Conservation (phyloP, 169 alveolate genomes). For the Plasmodium gonderi region DNA sequence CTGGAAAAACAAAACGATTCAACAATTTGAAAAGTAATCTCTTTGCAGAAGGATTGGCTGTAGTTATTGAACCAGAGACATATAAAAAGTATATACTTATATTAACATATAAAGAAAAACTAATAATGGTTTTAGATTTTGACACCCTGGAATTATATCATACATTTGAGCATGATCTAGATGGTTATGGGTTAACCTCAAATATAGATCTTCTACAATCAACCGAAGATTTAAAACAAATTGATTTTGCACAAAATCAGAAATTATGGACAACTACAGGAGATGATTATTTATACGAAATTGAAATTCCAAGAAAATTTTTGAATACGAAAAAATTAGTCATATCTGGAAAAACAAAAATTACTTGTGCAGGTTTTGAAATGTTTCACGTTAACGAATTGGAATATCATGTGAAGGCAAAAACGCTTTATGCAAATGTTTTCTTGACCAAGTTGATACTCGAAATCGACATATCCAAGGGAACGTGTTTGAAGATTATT, state of each 20-base stretch:
- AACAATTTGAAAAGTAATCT: conserved; percentile 28
- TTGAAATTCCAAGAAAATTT: conserved; percentile 73
- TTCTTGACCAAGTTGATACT: conserved; percentile 74
- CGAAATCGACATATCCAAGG: conserved; percentile 65
- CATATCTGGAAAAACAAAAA: conserved; percentile 15
- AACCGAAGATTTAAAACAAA: background rate
- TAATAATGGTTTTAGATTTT: conserved; percentile 73
- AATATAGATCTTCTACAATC: conserved; percentile 48
- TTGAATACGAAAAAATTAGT: conserved; percentile 7
- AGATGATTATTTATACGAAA: conserved; percentile 56
- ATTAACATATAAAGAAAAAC: conserved; percentile 76
- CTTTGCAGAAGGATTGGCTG: conserved; percentile 80
- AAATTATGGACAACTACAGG: conserved; percentile 80
- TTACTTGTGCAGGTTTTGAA: conserved; percentile 70
- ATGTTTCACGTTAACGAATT: conserved; percentile 74
- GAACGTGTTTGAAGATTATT: conserved; percentile 66
- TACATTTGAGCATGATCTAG: conserved; percentile 13
- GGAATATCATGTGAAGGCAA: conserved; percentile 72
- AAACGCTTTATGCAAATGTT: conserved; percentile 76
- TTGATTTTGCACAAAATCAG: conserved; percentile 65
- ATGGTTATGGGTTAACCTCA: conserved; percentile 82
- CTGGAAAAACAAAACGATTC: conserved; percentile 66
- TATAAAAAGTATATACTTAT: conserved; percentile 61
- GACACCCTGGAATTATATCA: conserved; percentile 52
- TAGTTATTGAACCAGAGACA: conserved; percentile 79